These are phyloP conservation scores for Fonsecaea monophora DNA, from an alignment of 2,329 filamentous ascomycete genomes.

Conservation along the genomic window DNA sequence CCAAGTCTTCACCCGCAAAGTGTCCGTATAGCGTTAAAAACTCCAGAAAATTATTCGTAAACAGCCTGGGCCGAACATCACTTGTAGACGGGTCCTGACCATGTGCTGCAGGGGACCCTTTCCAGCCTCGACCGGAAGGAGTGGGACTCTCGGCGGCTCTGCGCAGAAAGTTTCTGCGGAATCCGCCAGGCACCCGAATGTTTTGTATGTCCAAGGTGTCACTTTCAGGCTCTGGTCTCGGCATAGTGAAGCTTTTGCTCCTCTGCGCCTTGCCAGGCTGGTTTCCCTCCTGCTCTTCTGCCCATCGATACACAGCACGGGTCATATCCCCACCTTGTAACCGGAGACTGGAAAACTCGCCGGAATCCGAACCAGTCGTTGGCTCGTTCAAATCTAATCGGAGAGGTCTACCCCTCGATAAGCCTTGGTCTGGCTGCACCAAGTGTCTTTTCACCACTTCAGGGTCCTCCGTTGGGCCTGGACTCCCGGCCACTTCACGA, in stretches of 20 bases:
- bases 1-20: conserved; percentile 94
- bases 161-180: conserved; percentile 86
- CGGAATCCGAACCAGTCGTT: conserved; percentile 60
- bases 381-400: conserved; percentile 42
- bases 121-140: conserved; percentile 44
- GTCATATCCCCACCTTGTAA: conserved; percentile 95
- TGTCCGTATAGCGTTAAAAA: conserved; percentile 95
- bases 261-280: conserved; percentile 65
- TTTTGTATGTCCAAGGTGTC: conserved; percentile 84
- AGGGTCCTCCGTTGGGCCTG: conserved; percentile 77
- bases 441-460: conserved; percentile 90
- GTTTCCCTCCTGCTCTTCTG: conserved; percentile 80
- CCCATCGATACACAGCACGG: conserved; percentile 94
- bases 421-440: conserved; percentile 68
- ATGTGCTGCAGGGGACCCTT: conserved; percentile 45
- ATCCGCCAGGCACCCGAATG: conserved; percentile 93
- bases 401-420: conserved; percentile 47
- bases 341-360: conserved; percentile 91
- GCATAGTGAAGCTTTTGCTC: conserved; percentile 85
- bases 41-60: conserved; percentile 93
- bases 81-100: conserved; percentile 48
- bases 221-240: conserved; percentile 77
- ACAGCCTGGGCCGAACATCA: conserved; percentile 63
- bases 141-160: conserved; percentile 72
- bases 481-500: conserved; percentile 61